Evolutionary conservation across 345 rosid species (phyloP), one percentile per base, ranked within the genome.

Genomic region (Dimocarpus longan): DNA sequence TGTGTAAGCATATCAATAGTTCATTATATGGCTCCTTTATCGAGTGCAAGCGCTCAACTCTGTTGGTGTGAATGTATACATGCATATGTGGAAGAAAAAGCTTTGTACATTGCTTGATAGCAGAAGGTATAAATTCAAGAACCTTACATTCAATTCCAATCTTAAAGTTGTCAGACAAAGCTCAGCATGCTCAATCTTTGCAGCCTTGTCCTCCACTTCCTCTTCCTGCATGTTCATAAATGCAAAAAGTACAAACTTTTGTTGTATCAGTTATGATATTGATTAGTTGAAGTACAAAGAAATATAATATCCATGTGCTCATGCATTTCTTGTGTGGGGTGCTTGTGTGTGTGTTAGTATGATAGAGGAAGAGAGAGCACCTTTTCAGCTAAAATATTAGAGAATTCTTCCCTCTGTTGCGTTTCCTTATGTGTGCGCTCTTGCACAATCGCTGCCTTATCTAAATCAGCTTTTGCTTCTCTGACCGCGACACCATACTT

Each of bases 361-460:
- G 0, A 16, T 11, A 13, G 28, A 19, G 18, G 11, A 13, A 48
- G 52, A 50, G n/a, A 63, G 69, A 68, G 60, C 43, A 94, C 98
- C 99, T 94, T 97, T 59, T 80, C 89, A n/a, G 87, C 86, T 83
- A 97, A 74, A 40, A 75, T 89, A 67, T 75, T 54, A 42, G 92
- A 77, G 82, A 89, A 94, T 78, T 93, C 98, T 78, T 86, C 37
- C 37, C 3, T 92, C 78, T 82, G 81, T 66, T 93, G 98, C 44
- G 87, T 78, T 78, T 93, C 93, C 89, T 92, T 97, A 78, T 82
- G 89, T 57, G 87, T 73, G 52, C 98, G 91, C 54, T 94, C 97
- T 83, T 94, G 98, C 64, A 88, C 91, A 66, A 86, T 78, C 52
- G 98, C 93, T 70, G 97, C 99, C 86, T 97, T 97, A 91, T 92